A percentile compares a stretch with the other conserved stretches of the same genome.
These are phyloP conservation scores for Chaetomiaceae sp. DNA, from an alignment of 2,329 filamentous ascomycete genomes.

Conservation along the genomic window DNA sequence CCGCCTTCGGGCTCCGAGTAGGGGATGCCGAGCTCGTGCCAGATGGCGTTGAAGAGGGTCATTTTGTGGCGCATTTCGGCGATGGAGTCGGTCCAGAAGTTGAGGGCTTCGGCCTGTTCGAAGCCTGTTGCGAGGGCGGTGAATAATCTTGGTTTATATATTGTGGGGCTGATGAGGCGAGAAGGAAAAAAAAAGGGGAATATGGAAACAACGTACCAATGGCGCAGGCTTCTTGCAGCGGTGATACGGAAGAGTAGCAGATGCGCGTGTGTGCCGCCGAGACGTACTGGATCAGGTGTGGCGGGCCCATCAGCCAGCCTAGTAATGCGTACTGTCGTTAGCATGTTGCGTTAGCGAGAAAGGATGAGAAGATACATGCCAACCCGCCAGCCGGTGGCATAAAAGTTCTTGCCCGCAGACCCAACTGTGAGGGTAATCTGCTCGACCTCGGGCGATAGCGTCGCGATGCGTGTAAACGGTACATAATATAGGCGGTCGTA, in stretches of 20 bases:
- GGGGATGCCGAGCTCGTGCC: conserved; percentile 68
- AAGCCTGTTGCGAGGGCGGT: conserved; percentile 52
- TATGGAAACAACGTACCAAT: conserved; percentile 46
- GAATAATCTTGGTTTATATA: too few relatives aligned
- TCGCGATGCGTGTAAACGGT: conserved; percentile 89
- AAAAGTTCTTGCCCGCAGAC: conserved; percentile 97
- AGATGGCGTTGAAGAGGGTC: conserved; percentile 77
- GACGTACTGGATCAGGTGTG: conserved; percentile 86
- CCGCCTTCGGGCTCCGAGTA: conserved; percentile 94
- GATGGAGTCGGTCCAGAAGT: conserved; percentile 84
- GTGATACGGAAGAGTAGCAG: conserved; percentile 90
- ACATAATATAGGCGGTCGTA: conserved; percentile 95
- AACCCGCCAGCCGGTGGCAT: conserved; percentile 94
- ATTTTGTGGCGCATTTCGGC: conserved; percentile 88
- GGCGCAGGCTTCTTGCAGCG: conserved; percentile 88
- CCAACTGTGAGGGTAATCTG: conserved; percentile 88
- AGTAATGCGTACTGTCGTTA: too few relatives aligned
- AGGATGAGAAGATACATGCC: conserved; percentile 35
- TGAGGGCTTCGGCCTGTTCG: conserved; percentile 76
- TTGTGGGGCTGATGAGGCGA: too few relatives aligned
- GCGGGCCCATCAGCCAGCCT: conserved; percentile 87
- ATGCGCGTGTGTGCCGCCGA: conserved; percentile 91
- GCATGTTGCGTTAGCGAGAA: too few relatives aligned
- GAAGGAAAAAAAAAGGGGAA: background rate
- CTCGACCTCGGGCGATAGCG: conserved; percentile 84